A percentile compares a stretch with the other conserved stretches of the same genome.
These are phyloP conservation scores for Ogataea polymorpha DNA, from an alignment of 805 yeast genomes.

Conservation along the genomic window DNA sequence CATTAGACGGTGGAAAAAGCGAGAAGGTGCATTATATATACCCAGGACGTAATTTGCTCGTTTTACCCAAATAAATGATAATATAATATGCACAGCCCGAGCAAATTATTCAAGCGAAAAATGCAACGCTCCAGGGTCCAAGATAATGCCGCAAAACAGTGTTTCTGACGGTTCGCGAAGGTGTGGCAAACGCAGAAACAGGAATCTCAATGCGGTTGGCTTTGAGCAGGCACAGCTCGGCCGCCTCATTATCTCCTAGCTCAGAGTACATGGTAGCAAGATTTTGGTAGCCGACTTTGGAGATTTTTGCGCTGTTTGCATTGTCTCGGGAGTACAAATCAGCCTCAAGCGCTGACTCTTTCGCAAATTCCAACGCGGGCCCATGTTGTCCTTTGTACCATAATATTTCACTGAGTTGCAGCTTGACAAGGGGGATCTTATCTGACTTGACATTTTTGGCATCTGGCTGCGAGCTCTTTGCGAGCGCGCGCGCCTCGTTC, in stretches of 20 bases:
- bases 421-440: conserved; percentile 36
- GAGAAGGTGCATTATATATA: not conserved
- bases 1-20: not conserved
- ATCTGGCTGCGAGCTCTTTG: conserved; percentile 15
- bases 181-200: conserved; percentile 24
- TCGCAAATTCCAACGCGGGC: conserved; percentile 40
- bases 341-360: conserved; percentile 36
- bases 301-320: conserved; percentile 36
- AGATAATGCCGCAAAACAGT: conserved; percentile 34
- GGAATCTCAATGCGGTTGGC: conserved; percentile 32
- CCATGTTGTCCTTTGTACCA: conserved; percentile 34
- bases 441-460: conserved; percentile 26
- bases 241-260: conserved; percentile 29
- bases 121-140: conserved; percentile 34
- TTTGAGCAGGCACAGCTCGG: conserved; percentile 25
- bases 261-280: conserved; percentile 33
- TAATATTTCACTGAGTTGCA: conserved; percentile 41
- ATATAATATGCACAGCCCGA: conserved; percentile 1
- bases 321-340: conserved; percentile 31
- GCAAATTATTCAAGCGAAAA: conserved; percentile 30
- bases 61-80: not conserved
- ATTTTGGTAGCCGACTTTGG: conserved; percentile 37
- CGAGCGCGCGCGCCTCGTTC: conserved; percentile 18
- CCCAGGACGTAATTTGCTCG: conserved; percentile 12
- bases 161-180: conserved; percentile 27